phyloP scores from a whole-genome alignment of 345 rosid genomes.

The Hirschfeldia incana region DNA sequence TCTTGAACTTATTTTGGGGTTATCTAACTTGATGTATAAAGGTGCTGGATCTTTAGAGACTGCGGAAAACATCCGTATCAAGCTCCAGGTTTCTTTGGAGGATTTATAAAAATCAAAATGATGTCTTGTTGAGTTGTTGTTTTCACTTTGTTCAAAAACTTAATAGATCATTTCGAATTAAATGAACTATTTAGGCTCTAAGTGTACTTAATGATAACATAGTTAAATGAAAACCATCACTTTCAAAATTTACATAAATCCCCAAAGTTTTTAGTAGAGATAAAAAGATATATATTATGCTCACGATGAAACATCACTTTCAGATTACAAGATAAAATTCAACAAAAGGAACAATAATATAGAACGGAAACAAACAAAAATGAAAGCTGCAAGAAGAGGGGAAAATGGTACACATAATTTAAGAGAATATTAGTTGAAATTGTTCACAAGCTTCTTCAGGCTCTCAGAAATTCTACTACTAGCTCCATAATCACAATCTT shows the following conservation, averaged over 20 bases:
- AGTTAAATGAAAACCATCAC: not conserved
- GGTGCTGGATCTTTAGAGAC: not conserved
- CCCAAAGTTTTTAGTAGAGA: not conserved
- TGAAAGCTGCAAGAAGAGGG: slow-evolving; percentile 2
- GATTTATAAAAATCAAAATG: not conserved
- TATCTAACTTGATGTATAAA: not conserved
- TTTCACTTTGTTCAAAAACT: not conserved
- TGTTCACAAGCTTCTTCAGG: slow-evolving; percentile 26
- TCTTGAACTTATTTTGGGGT: not conserved
- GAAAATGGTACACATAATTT: not conserved
- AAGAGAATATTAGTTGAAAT: not conserved
- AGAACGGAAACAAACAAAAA: not conserved
- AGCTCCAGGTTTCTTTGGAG: not conserved
- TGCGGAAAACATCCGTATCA: not conserved
- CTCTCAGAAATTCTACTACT: slow-evolving; percentile 22
- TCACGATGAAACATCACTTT: slow-evolving; percentile 22
- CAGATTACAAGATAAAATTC: not conserved
- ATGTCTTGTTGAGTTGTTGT: not conserved
- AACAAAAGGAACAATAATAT: slow-evolving; percentile 10
- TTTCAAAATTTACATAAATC: not conserved
- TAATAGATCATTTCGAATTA: not conserved
- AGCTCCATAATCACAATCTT: slow-evolving; percentile 32
- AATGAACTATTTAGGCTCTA: not conserved
- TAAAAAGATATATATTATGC: not conserved
- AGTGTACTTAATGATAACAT: not conserved